Conservation (phyloP, 2,329 filamentous ascomycete genomes). For the Colletotrichum orbiculare region DNA sequence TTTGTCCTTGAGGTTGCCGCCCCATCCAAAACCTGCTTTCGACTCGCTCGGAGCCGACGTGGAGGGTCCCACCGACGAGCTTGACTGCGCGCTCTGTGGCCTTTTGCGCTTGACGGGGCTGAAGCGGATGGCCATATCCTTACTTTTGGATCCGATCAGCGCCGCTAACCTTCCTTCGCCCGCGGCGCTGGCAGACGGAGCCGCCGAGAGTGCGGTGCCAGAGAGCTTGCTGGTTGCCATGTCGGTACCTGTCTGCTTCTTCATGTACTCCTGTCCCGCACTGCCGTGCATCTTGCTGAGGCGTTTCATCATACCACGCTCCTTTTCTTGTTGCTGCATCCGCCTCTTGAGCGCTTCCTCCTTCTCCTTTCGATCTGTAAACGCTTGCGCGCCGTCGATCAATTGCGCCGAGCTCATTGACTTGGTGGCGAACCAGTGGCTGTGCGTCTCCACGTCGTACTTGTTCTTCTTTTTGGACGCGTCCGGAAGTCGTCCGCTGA, state of each 20-base stretch:
- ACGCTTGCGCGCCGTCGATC: slow-evolving; percentile 73
- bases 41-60: slow-evolving; percentile 38
- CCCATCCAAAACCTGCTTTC: slow-evolving; percentile 64
- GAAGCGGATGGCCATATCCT: slow-evolving; percentile 61
- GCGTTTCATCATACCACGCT: slow-evolving; percentile 76
- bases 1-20: slow-evolving; percentile 64
- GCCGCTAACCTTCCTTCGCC: slow-evolving; percentile 54
- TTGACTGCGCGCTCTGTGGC: slow-evolving; percentile 58
- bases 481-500: slow-evolving; percentile 40
- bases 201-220: slow-evolving; percentile 9
- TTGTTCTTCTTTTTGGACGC: slow-evolving; percentile 49
- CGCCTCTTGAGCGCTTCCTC: slow-evolving; percentile 74
- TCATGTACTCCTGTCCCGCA: slow-evolving; percentile 79
- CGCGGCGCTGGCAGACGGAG: slow-evolving; percentile 35
- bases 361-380: slow-evolving; percentile 68
- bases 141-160: slow-evolving; percentile 52
- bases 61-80: slow-evolving; percentile 41
- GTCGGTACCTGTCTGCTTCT: slow-evolving; percentile 41
- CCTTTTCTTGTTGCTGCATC: slow-evolving; percentile 75
- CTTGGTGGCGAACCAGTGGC: slow-evolving; percentile 64
- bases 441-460: slow-evolving; percentile 70
- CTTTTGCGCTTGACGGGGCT: slow-evolving; percentile 73
- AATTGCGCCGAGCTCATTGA: slow-evolving; percentile 67
- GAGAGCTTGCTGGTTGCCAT: slow-evolving; percentile 13
- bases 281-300: slow-evolving; percentile 73